phyloP scores from a whole-genome alignment of 805 yeast genomes.

The Saccharomycopsis sp. region DNA sequence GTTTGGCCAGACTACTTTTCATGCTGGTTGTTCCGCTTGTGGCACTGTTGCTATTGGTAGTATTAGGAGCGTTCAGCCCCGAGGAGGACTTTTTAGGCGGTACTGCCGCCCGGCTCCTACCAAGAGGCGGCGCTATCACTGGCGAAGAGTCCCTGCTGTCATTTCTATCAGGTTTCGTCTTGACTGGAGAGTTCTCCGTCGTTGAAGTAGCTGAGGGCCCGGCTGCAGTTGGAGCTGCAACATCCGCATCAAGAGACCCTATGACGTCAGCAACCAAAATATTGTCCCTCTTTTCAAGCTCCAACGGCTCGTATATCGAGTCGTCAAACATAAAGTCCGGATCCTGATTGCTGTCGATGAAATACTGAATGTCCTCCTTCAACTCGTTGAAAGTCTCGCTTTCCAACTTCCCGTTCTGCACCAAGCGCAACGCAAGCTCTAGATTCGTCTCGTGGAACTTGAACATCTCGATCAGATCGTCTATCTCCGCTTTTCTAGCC shows the following conservation, averaged over 20 bases:
- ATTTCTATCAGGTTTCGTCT: not conserved
- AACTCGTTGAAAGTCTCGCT: slow-evolving; percentile 70
- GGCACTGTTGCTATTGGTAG: not conserved
- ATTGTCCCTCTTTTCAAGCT: slow-evolving; percentile 42
- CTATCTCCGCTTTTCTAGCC: slow-evolving; percentile 49
- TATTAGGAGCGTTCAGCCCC: not conserved
- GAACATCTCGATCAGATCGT: slow-evolving; percentile 66
- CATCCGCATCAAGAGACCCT: slow-evolving; percentile 9
- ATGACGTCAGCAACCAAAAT: slow-evolving; percentile 17
- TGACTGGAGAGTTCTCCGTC: not conserved
- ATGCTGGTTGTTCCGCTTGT: not conserved
- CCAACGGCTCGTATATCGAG: slow-evolving; percentile 82
- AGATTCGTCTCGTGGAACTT: slow-evolving; percentile 70
- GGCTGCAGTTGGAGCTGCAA: not conserved
- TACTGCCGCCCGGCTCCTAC: not conserved
- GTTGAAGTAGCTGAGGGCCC: not conserved
- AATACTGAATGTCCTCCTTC: slow-evolving; percentile 86
- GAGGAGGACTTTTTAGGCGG: slow-evolving; percentile 1
- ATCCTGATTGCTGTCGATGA: slow-evolving; percentile 89
- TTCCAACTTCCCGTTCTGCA: slow-evolving; percentile 76
- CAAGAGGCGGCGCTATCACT: not conserved
- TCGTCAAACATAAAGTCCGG: slow-evolving; percentile 92
- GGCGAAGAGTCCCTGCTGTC: slow-evolving; percentile 1
- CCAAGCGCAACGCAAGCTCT: slow-evolving; percentile 66
- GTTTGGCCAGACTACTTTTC: not conserved